These are phyloP conservation scores for Aspergillus thermomutatus DNA, from an alignment of 2,329 filamentous ascomycete genomes.

Conservation along the genomic window DNA sequence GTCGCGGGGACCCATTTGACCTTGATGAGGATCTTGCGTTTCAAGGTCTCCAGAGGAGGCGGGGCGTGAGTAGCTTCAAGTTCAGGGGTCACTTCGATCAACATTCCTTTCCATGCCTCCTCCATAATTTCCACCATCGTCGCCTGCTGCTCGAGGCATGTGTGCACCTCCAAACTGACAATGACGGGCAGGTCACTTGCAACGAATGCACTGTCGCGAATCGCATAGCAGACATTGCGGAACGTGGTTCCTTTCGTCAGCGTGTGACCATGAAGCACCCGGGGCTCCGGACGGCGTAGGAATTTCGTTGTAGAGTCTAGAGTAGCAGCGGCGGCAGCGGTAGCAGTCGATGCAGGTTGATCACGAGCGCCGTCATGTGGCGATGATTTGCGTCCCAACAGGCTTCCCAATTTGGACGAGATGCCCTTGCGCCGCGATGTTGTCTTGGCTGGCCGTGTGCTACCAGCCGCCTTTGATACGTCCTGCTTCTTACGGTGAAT, in stretches of 20 bases:
- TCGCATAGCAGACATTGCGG: slow-evolving; percentile 76
- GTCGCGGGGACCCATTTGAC: slow-evolving; percentile 63
- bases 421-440: slow-evolving; percentile 13
- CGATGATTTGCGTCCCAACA: slow-evolving; percentile 19
- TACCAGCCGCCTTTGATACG: slow-evolving; percentile 14
- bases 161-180: slow-evolving; percentile 88
- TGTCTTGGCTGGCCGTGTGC: neutral
- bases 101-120: slow-evolving; percentile 73
- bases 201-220: slow-evolving; percentile 74
- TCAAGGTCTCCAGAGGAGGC: slow-evolving; percentile 68
- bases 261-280: slow-evolving; percentile 83
- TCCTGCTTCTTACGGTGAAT: slow-evolving; percentile 19
- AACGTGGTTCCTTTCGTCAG: slow-evolving; percentile 84
- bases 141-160: slow-evolving; percentile 76
- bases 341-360: neutral
- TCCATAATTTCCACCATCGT: slow-evolving; percentile 94
- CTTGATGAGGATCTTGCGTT: slow-evolving; percentile 78
- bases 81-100: slow-evolving; percentile 65
- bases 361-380: neutral
- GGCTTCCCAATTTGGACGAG: slow-evolving; percentile 21
- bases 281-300: slow-evolving; percentile 59
- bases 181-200: slow-evolving; percentile 77
- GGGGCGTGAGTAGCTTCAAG: slow-evolving; percentile 51
- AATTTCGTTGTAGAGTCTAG: slow-evolving; percentile 3
- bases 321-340: neutral